Conservation (phyloP, 306 rosid species). For the Prinsepia uniflora region DNA sequence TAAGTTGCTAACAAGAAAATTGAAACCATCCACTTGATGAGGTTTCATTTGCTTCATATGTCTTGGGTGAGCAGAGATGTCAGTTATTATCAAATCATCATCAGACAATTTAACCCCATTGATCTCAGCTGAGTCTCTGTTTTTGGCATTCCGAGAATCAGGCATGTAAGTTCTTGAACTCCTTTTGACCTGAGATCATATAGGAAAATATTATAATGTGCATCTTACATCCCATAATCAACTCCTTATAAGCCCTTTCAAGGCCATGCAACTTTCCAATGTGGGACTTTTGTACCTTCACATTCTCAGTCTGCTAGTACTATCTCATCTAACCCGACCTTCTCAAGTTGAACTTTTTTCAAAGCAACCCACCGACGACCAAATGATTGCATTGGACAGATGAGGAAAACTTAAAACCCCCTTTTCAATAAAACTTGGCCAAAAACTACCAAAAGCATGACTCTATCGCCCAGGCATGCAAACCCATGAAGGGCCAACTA, state of each 20-base stretch:
- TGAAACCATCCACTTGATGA: constrained; percentile 89
- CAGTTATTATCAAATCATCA: constrained; percentile 44
- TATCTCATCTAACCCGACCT: not conserved
- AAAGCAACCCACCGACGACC: not conserved
- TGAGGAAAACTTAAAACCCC: not conserved
- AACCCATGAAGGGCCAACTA: too few species aligned
- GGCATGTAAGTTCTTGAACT: constrained; percentile 64
- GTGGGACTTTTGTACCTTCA: too few species aligned
- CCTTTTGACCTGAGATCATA: constrained; percentile 55
- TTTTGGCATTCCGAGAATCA: constrained; percentile 55
- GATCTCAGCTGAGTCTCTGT: constrained; percentile 33
- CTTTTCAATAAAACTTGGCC: not conserved
- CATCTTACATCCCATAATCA: constrained; percentile 2
- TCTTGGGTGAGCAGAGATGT: constrained; percentile 74
- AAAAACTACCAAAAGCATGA: not conserved
- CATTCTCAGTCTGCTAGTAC: not conserved
- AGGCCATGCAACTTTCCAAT: too few species aligned
- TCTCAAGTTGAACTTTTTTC: not conserved
- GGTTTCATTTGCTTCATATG: constrained; percentile 86
- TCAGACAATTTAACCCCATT: constrained; percentile 48
- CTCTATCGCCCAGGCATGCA: too few species aligned
- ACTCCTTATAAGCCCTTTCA: too few species aligned
- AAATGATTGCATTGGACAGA: not conserved
- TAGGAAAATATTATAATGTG: constrained; percentile 8
- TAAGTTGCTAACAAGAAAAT: constrained; percentile 80